Evolutionary conservation across 768 basidiomycete genomes (phyloP).

Genomic region (Pleurotus pulmonarius): DNA sequence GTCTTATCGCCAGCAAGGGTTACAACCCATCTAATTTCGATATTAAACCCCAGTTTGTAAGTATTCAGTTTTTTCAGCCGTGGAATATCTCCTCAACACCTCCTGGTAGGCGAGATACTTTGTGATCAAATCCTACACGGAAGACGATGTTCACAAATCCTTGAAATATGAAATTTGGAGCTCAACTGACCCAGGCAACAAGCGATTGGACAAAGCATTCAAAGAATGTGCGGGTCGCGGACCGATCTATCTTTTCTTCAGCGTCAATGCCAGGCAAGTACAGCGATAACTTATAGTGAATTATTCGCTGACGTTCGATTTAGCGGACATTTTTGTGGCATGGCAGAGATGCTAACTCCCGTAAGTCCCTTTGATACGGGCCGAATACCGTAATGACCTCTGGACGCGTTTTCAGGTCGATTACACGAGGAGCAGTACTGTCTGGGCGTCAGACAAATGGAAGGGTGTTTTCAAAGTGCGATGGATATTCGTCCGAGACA

Average conservation of each 20-base stretch:
- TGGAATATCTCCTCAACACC: too few relatives aligned
- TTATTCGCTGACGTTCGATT: slow-evolving; percentile 1
- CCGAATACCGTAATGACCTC: background rate
- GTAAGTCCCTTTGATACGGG: slow-evolving; percentile 35
- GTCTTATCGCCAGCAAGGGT: slow-evolving; percentile 82
- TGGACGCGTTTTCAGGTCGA: slow-evolving; percentile 55
- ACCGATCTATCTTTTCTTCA: slow-evolving; percentile 97
- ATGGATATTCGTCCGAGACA: slow-evolving; percentile 97
- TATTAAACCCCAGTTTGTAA: slow-evolving; percentile 69
- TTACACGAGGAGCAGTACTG: slow-evolving; percentile 90
- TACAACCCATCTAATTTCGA: slow-evolving; percentile 90
- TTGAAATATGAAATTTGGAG: slow-evolving; percentile 98
- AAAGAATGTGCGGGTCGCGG: slow-evolving; percentile 89
- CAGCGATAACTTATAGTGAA: background rate
- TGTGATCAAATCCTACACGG: slow-evolving; percentile 98
- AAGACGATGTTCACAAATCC: slow-evolving; percentile 98
- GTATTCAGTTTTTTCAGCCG: slow-evolving; percentile 20
- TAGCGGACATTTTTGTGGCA: slow-evolving; percentile 96
- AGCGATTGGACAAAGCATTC: slow-evolving; percentile 95
- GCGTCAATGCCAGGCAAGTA: slow-evolving; percentile 82
- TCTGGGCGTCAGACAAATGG: slow-evolving; percentile 99
- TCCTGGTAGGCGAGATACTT: slow-evolving; percentile 77
- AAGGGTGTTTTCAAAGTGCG: slow-evolving; percentile 98
- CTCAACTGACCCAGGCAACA: slow-evolving; percentile 95
- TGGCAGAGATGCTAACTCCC: slow-evolving; percentile 97